Evolutionary conservation across 257 asterid species (phyloP), one percentile per base, ranked within the genome.

Genomic region (Euphrasia confusa): DNA sequence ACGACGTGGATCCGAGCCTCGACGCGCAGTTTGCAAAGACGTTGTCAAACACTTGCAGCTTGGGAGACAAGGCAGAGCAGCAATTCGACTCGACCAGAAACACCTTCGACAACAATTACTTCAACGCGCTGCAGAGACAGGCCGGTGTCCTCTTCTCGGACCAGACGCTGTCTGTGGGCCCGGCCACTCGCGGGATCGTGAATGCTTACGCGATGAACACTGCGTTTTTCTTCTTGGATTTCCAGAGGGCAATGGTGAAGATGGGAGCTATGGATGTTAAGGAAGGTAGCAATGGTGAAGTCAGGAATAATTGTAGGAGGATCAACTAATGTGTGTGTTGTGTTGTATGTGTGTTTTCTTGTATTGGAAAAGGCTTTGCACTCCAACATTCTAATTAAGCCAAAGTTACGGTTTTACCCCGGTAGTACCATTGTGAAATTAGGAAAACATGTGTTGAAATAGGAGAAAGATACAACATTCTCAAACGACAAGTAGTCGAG

Each of bases 181-280:
- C 79, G 0, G 65, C 45, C 18, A 92, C 99, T 2, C 77, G 84
- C 40, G 85, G 89, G 0, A 55, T 81, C 2, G 96, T 92, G 17
- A 76, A 79, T 21, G 85, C 61, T 0, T 92, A 86, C 33, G 83
- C 99, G 1, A 47, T 79, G 74, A 89, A 92, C 68, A 77, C 74
- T 74, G 97, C 97, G 48, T 74, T 80, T 88, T 92, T 92, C 74
- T 86, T 84, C 86, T 42, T 86, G 10, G 84, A 89, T 47, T 92
- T 92, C 78, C 96, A 77, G 68, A 82, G 65, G 70, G 97, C 96
- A 2, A 81, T 89, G 90, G 33, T 78, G 10, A 92, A 86, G 60
- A 89, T 92, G 97, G 86, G 99, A 9, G 3, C 45, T 42, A 73
- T 92, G 69, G 89, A 83, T 67, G 89, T 84, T 9, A 92, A 89